Conservation (phyloP, 129 eudicot genomes). For the Escallonia herrerae region DNA sequence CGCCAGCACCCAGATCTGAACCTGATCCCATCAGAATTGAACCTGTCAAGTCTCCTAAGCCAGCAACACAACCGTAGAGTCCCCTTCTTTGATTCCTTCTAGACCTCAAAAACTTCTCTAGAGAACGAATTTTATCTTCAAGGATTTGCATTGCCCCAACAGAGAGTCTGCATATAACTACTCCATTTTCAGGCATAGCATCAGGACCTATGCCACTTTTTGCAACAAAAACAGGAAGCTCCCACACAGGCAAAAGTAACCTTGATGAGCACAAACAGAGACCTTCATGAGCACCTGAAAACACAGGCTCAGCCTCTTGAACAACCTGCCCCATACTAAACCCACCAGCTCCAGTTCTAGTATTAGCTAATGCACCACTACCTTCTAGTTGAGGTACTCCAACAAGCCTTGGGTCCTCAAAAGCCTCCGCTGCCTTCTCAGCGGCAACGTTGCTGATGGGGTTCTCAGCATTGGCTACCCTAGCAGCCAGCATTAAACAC, state of each 20-base stretch:
- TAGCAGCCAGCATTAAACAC: constrained; percentile 93
- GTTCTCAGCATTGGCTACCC: constrained; percentile 52
- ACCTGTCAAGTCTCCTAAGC: constrained; percentile 90
- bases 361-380: constrained; percentile 65
- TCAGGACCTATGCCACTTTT: constrained; percentile 54
- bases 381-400: constrained; percentile 94
- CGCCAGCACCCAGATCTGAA: constrained; percentile 57
- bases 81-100: constrained; percentile 95
- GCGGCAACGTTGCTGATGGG: constrained; percentile 69
- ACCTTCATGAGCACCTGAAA: constrained; percentile 99
- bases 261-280: constrained; percentile 85
- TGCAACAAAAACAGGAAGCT: constrained; percentile 65
- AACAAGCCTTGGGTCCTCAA: constrained; percentile 93
- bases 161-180: constrained; percentile 72
- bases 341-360: constrained; percentile 78
- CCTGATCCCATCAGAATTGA: constrained; percentile 77
- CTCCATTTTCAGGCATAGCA: constrained; percentile 37
- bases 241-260: constrained; percentile 87
- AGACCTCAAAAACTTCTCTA: constrained; percentile 73
- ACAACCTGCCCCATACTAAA: constrained; percentile 99
- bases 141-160: constrained; percentile 80
- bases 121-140: constrained; percentile 81
- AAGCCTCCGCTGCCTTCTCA: constrained; percentile 98
- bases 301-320: constrained; percentile 92
- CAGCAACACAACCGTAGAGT: constrained; percentile 83